Evolutionary conservation across 352 stramenopile genomes (phyloP), one percentile per base, ranked within the genome.

Genomic region (Pythium brassicae): DNA sequence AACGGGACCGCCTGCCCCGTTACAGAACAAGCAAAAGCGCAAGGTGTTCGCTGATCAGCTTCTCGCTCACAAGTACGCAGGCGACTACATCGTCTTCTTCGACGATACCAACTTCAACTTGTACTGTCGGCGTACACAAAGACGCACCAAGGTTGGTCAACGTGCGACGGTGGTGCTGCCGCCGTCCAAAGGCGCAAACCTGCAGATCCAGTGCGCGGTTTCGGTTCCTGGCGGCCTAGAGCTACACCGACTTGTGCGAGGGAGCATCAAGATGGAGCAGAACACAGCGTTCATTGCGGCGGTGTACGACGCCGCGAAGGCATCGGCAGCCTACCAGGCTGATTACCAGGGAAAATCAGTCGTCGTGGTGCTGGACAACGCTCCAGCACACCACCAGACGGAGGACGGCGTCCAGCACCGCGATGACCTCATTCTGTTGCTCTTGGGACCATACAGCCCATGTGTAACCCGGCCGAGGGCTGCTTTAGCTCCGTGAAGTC

Each of bases 71-170:
- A 35, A 53, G 12, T 12, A 50, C 26, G 59, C 26, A 17, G 47
- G 47, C 14, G 35, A 66, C 29, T 61, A 59, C 17, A 59, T 70
- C 19, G 20, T 63, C 0, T 70, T 56, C 25, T 63, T 52, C n/a
- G 50, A 63, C 27, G 58, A 66, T 10, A 70, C 58, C 2, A 66
- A 70, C 35, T 66, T 47, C 32, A 70, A 66, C n/a, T 10, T 70
- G 14, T 63, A 70, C 45, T 63, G 45, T 19, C 55, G 63, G 15
- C 54, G 63, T 4, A 50, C 54, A 9, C 50, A 45, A 22, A 58
- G 54, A 4, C 22, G 50, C 5, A 42, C 54, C 2, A 55, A 58
- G 23, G 49, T 52, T n/a, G 58, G 45, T 1, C 34, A 55, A 25
- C 55, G 55, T 8, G 55, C 52, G 0, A 47, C 43, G 4, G 52